Base-by-base conservation (phyloP, 129 eudicot species). In the Flaveria sonorensis region DNA sequence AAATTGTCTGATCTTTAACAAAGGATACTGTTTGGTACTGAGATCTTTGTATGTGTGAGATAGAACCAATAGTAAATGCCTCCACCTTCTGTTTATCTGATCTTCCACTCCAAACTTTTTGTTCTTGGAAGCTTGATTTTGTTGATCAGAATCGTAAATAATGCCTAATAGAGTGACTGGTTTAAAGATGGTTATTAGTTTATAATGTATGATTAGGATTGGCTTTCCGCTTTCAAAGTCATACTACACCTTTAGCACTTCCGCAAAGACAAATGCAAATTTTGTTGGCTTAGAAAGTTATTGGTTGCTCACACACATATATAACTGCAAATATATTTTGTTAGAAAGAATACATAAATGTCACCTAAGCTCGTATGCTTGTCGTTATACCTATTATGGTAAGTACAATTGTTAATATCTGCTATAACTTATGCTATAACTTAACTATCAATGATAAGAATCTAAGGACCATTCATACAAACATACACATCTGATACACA, bases 11-110 rank as follows among this genome's bases (percentile, higher is more conserved):
- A 28, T 24, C 26, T 21, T 19, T 66, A 45, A 0, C 24, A 57
- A 73, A 21, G 77, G 20, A 6, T 62, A 21, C 70, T 20, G n/a
- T 61, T 43, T 74, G 59, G 71, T 45, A 26, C 18, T 23, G 26
- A 48, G 46, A 45, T 75, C 18, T 21, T 57, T 57, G 23, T 59
- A 26, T 74, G 46, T 11, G 51, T 64, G 24, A 18, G 50, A 65
- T 21, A 51, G 32, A 43, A 60, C 30, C 45, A 1, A 24, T 62
- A 36, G 14, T 46, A 23, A 56, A 56, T 19, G 62, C 26, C 20
- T 9, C 26, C 28, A 7, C 62, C 12, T 56, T 52, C 21, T n/a
- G 62, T 18, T 56, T 56, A n/a, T 20, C 10, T 20, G 62, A 20
- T 56, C 28, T 19, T 56, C 62, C 3, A 10, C 28, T 56, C 28